Evolutionary conservation across 768 basidiomycete species (phyloP).

Genomic region (Hirschioporus abietinus): DNA sequence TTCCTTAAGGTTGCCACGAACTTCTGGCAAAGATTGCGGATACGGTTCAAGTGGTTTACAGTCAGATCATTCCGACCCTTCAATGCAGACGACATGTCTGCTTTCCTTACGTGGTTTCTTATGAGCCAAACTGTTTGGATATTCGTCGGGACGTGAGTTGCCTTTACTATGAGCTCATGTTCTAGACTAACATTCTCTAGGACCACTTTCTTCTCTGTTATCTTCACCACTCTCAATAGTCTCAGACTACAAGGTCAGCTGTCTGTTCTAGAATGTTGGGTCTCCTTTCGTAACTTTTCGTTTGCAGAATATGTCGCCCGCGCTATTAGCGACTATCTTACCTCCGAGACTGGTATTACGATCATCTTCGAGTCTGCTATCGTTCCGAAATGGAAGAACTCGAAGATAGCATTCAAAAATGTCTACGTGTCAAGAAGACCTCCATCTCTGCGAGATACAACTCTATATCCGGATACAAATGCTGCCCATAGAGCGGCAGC

Average conservation of each 20-base stretch:
- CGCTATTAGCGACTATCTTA: constrained; percentile 88
- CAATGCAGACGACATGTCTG: constrained; percentile 95
- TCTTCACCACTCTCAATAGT: constrained; percentile 87
- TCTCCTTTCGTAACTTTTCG: constrained; percentile 7
- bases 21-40: constrained; percentile 85
- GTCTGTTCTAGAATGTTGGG: background rate
- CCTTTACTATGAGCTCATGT: constrained; percentile 4
- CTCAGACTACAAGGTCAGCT: constrained; percentile 69
- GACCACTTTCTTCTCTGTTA: constrained; percentile 92
- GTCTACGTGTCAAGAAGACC: constrained; percentile 90
- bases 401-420: constrained; percentile 93
- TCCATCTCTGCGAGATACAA: constrained; percentile 9
- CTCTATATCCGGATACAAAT: constrained; percentile 1
- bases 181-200: constrained; percentile 30
- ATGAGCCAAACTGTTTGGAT: constrained; percentile 97
- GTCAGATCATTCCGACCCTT: constrained; percentile 92
- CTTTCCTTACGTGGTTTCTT: constrained; percentile 93
- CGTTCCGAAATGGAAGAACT: constrained; percentile 96
- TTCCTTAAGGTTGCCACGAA: constrained; percentile 79
- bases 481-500: constrained; percentile 51
- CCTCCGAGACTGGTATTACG: constrained; percentile 87
- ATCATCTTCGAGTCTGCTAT: constrained; percentile 97
- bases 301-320: constrained; percentile 74
- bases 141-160: constrained; percentile 81
- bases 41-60: constrained; percentile 97